Evolutionary conservation across 495 filamentous ascomycete species (phyloP).

Genomic region (Collariella sp.): DNA sequence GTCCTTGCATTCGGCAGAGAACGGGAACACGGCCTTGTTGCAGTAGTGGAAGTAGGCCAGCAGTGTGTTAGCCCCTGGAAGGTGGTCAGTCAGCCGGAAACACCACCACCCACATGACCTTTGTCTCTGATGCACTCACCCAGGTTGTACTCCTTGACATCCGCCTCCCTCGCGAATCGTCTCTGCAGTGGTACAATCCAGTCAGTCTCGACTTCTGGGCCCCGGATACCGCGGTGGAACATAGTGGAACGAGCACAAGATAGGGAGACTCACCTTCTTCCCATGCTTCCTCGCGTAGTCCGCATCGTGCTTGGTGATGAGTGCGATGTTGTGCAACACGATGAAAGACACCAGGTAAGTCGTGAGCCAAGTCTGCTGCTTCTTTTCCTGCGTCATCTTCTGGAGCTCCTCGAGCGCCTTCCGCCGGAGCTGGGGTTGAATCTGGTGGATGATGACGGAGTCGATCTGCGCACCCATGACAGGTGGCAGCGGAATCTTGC

Average conservation of each 20-base stretch:
- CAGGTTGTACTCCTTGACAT: constrained; percentile 44
- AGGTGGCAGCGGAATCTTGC: constrained; percentile 48
- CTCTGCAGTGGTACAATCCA: constrained; percentile 25
- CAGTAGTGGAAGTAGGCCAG: constrained; percentile 53
- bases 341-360: constrained; percentile 52
- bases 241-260: neutral
- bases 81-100: neutral
- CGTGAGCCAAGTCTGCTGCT: constrained; percentile 47
- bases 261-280: constrained; percentile 34
- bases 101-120: neutral
- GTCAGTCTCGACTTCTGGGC: neutral
- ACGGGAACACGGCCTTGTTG: constrained; percentile 46
- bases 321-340: constrained; percentile 49
- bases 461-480: constrained; percentile 55
- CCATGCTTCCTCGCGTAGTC: constrained; percentile 47
- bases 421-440: constrained; percentile 46
- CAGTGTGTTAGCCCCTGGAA: constrained; percentile 47
- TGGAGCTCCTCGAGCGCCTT: constrained; percentile 48
- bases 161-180: constrained; percentile 41
- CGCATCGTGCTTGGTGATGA: constrained; percentile 48
- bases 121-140: constrained; percentile 27
- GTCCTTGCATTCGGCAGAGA: constrained; percentile 42
- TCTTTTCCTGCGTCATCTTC: constrained; percentile 48
- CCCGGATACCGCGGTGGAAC: neutral
- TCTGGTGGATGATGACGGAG: constrained; percentile 47